Evolutionary conservation across 495 filamentous ascomycete species (phyloP), one percentile per base, ranked within the genome.

Genomic region (Viridothelium virens): DNA sequence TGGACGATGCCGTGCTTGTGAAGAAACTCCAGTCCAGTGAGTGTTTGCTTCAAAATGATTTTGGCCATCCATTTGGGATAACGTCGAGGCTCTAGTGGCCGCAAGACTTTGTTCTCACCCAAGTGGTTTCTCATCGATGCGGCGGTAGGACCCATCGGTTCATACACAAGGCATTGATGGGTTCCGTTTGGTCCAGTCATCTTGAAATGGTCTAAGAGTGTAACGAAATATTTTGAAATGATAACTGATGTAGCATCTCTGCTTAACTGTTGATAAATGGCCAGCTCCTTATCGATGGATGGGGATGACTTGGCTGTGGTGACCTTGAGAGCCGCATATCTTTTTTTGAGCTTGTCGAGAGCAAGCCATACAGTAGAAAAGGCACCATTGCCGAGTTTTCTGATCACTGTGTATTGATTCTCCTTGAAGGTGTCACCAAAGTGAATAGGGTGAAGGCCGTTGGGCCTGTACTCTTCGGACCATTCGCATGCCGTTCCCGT

Each of bases 311-410:
- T 59, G 33, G 53, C 53, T 7, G 31, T 33, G 18, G 11, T 36
- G 6, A 34, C 14, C 36, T 59, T 59, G 3, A 59, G 7, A n/a
- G 53, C 31, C 1, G 1, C 53, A 2, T 47, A 48, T 47, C 38
- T 63, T 2, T 68, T 61, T 14, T 71, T 56, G 33, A 2, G 53
- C 9, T 62, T 63, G 44, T 81, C 77, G 10, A 67, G 68, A 59
- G 76, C 77, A 36, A 82, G 76, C 79, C 78, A 81, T 47, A 76
- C 73, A 25, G 80, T 81, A 3, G 77, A 80, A 69, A 75, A 81
- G 12, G 72, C 68, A 68, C 79, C 79, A 61, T 73, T 70, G 0
- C 79, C 79, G 36, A 81, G 74, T 61, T 81, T 81, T 63, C 80
- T 69, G 18, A 79, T 72, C 1, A 80, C 65, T 38, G 65, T 70